Evolutionary conservation across 257 asterid species (phyloP), one percentile per base, ranked within the genome.

Genomic region (Solanum peruvianum): DNA sequence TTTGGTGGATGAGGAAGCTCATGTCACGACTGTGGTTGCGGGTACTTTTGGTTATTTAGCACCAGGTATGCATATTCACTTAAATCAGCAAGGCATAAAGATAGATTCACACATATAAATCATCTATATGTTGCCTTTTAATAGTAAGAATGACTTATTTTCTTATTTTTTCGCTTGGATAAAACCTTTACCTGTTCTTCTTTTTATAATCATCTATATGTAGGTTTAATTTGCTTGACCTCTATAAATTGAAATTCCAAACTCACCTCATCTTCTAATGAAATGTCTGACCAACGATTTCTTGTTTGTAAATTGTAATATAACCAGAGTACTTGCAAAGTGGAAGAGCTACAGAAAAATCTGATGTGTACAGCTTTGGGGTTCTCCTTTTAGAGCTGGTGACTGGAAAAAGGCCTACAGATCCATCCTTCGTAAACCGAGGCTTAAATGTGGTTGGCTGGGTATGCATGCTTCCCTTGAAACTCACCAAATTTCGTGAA

Each of bases 41-140:
- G 99, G 99, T 86, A 96, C 99, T 41, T 96, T 96, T 56, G 99
- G 99, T 85, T 96, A 96, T 88, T 91, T 96, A 76, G 99, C 99
- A 85, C 99, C 99, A 93, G 99, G 99, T 95, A 83, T 39, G 88
- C 89, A 29, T 86, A 21, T 83, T 69, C 62, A 35, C 82, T 87
- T 83, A 29, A 42, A 73, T 13, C 29, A 27, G 10, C 11, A 45
- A 77, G 39, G 12, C 16, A 76, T 42, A 76, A 42, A 23, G 2
- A 73, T 39, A 39, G 83, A 76, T 41, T 39, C 35, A n/a, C 31
- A 42, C 11, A 73, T 76, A 37, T 33, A 9, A 9, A 18, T 35
- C 9, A 35, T 73, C 27, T 10, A 20, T 20, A 12, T 42, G 23
- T 13, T 42, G 7, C 60, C 60, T 41, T 42, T 41, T n/a, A 76